Conservation (phyloP, 108 stramenopile genomes). For the Parmales sp. region DNA sequence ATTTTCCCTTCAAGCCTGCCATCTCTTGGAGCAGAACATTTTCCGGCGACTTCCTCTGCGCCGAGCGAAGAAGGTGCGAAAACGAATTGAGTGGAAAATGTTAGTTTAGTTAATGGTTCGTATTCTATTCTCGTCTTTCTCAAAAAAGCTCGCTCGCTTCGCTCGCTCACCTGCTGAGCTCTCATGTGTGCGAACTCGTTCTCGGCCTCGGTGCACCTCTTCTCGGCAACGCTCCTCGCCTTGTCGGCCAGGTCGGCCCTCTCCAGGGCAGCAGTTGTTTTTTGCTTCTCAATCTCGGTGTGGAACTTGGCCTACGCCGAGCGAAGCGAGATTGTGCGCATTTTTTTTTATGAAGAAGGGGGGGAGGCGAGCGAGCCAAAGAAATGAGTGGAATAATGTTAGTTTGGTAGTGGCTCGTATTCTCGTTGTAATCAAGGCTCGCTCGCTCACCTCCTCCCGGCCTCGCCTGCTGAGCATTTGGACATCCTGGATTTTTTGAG, state of each 20-base stretch:
- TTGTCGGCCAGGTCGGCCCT: slow-evolving; percentile 31
- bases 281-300: slow-evolving; percentile 36
- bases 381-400: too few species aligned
- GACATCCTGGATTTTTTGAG: slow-evolving; percentile 32
- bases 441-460: slow-evolving; percentile 37
- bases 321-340: too few species aligned
- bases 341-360: too few species aligned
- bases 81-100: too few species aligned
- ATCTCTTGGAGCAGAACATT: slow-evolving; percentile 26
- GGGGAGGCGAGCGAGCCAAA: too few species aligned
- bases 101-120: too few species aligned
- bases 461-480: slow-evolving; percentile 29
- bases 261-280: slow-evolving; percentile 25
- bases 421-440: too few species aligned
- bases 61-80: too few species aligned
- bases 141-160: too few species aligned
- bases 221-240: slow-evolving; percentile 18
- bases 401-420: too few species aligned
- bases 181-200: slow-evolving; percentile 28
- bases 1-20: slow-evolving; percentile 30
- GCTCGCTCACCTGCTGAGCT: too few species aligned
- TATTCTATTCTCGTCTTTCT: too few species aligned
- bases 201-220: slow-evolving; percentile 25
- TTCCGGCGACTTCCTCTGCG: slow-evolving; percentile 36
- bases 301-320: slow-evolving; percentile 22